These are phyloP conservation scores for Colletotrichum caudatum DNA, from an alignment of 2,329 filamentous ascomycete species.

Conservation along the genomic window DNA sequence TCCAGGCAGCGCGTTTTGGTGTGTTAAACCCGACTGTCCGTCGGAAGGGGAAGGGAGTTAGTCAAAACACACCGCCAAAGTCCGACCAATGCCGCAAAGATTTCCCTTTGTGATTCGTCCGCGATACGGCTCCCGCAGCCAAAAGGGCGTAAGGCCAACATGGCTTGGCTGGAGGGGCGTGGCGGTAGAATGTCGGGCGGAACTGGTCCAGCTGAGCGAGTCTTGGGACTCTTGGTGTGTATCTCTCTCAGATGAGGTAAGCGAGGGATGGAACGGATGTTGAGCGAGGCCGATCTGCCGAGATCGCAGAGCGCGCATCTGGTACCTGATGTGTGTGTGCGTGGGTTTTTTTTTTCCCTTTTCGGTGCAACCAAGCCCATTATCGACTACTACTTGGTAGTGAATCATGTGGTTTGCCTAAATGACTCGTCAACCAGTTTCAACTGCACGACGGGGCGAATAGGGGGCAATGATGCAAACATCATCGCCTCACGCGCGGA, in stretches of 20 bases:
- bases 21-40: conserved; percentile 28
- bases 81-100: conserved; percentile 15
- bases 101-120: conserved; percentile 33
- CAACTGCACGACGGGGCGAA: conserved; percentile 29
- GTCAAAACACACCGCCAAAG: conserved; percentile 41
- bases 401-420: conserved; percentile 37
- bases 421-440: conserved; percentile 41
- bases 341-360: background rate
- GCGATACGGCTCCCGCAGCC: conserved; percentile 23
- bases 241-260: conserved; percentile 30
- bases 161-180: conserved; percentile 7
- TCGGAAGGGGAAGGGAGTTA: background rate
- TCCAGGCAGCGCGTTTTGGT: conserved; percentile 31
- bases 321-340: conserved; percentile 8
- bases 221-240: background rate
- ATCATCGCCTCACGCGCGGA: conserved; percentile 1
- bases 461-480: conserved; percentile 37
- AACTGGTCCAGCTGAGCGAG: conserved; percentile 6
- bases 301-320: conserved; percentile 32
- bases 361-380: conserved; percentile 8
- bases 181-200: conserved; percentile 28
- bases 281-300: conserved; percentile 39
- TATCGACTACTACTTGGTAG: conserved; percentile 6
- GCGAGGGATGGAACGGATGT: conserved; percentile 27
- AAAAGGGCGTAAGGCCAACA: background rate